Conservation (phyloP, 2,329 filamentous ascomycete genomes). For the Amesomyces nigricolor region DNA sequence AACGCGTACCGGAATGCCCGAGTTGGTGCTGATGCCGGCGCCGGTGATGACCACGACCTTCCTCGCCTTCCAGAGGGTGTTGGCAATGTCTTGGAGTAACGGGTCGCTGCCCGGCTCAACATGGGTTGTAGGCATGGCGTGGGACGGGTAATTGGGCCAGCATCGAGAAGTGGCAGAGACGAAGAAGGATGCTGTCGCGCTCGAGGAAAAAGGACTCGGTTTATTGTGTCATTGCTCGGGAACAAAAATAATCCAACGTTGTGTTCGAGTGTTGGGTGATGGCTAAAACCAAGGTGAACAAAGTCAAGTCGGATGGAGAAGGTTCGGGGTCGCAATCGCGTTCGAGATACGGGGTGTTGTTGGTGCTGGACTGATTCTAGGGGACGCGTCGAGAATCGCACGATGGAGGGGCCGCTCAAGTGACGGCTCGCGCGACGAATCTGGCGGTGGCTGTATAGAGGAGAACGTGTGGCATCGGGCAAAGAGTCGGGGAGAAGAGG, state of each 20-base stretch:
- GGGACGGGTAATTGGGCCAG: neutral
- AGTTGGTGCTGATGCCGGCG: slow-evolving; percentile 70
- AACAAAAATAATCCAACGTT: too few species aligned
- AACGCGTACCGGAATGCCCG: slow-evolving; percentile 59
- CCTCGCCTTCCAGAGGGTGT: slow-evolving; percentile 56
- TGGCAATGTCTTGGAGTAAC: slow-evolving; percentile 59
- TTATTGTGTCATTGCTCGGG: slow-evolving; percentile 7
- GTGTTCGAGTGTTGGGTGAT: too few species aligned
- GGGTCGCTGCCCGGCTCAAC: slow-evolving; percentile 47
- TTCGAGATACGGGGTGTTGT: neutral
- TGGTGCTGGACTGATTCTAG: neutral
- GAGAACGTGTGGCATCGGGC: slow-evolving; percentile 1
- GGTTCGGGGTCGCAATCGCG: slow-evolving; percentile 1
- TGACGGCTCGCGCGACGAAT: neutral
- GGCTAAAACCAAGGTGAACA: neutral
- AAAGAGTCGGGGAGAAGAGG: neutral
- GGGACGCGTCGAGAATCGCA: slow-evolving; percentile 15
- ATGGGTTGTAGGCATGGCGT: slow-evolving; percentile 54
- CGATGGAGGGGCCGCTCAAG: slow-evolving; percentile 14
- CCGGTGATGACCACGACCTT: slow-evolving; percentile 69
- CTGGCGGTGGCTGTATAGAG: neutral
- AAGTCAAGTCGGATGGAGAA: neutral
- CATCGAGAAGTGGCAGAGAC: slow-evolving; percentile 2
- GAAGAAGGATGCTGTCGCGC: neutral
- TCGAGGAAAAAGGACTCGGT: neutral